Base-by-base conservation (phyloP, 768 basidiomycete genomes). In the Calvatia gigantea region DNA sequence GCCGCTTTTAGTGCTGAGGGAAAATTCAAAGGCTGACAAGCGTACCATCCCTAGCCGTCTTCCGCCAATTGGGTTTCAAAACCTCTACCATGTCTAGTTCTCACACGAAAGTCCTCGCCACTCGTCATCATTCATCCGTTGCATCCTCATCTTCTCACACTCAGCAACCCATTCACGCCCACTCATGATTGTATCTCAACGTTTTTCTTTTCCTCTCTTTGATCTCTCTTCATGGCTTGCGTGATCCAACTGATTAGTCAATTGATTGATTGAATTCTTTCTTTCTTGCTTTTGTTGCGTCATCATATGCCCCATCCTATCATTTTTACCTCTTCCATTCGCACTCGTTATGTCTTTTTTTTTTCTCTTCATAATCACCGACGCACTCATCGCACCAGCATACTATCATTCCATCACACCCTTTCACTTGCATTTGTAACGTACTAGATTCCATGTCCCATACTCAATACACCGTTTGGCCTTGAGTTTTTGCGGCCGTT, bases 1-100 rank as follows among this genome's bases (percentile, higher is more conserved):
- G 70, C 69, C 27, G 44, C n/a, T 38, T 28, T 59, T 17, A 31
- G 17, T 17, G 31, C 27, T 38, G 45, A n/a, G 23, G 28, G n/a
- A 6, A 23, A 12, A 23, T 44, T 27, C 31, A 23, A 39, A 52
- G 38, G 23, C 41, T 58, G 27, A 57, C 58, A 12, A 19, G 50
- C 27, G 54, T 58, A 43, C 29, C 43, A 27, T 58, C 51, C 37
- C 6, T 52, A 73, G 80, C 77, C 51, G 82, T 81, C 54, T 87
- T 97, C 83, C 86, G 87, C 37, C 86, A 90, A 65, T 79, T 97
- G 55, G 94, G 94, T 25, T 96, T 97, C 80, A 93, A 86, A 79
- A 91, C 89, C 21, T 84, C 89, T 15, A 84, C 88, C 14, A 77
- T 83, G 60, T 86, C 80, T 61, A 84, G 79, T 33, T 70, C 77